phyloP scores from a whole-genome alignment of 495 filamentous ascomycete species.

The Podospora pseudocomata region DNA sequence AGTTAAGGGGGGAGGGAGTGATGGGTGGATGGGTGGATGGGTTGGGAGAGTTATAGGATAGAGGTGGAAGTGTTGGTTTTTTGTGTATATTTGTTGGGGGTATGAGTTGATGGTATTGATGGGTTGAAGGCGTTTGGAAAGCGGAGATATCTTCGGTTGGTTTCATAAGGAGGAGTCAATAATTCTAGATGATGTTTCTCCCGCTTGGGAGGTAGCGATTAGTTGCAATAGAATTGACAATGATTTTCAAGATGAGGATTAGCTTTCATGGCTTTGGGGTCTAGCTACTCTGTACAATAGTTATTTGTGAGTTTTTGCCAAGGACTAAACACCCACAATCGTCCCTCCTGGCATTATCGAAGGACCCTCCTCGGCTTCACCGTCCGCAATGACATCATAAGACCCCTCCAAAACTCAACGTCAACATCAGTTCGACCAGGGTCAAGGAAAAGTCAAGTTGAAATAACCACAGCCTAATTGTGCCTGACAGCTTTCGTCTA shows the following conservation, averaged over 20 bases:
- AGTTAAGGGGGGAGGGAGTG: not conserved
- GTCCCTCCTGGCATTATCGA: no score
- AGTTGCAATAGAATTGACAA: not conserved
- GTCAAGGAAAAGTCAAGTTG: not conserved
- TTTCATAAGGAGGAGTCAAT: not conserved
- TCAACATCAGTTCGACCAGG: not conserved
- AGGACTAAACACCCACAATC: not conserved
- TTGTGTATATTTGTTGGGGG: not conserved
- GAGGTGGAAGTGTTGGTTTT: not conserved
- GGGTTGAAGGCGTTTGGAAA: not conserved
- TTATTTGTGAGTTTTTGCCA: not conserved
- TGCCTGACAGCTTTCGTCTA: not conserved
- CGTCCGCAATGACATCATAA: not conserved
- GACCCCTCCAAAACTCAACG: not conserved
- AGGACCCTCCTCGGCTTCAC: not conserved
- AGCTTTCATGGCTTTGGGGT: no score
- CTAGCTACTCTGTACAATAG: not conserved
- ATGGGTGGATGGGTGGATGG: not conserved
- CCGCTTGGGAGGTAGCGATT: not conserved
- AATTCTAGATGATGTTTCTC: not conserved
- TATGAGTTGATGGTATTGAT: not conserved
- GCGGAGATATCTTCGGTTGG: not conserved
- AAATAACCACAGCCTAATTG: not conserved
- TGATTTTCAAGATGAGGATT: not conserved
- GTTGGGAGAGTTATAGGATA: not conserved